Evolutionary conservation across 164 flowering plant genomes (phyloP), one percentile per base, ranked within the genome.

Genomic region (Tetrastigma voinierianum): DNA sequence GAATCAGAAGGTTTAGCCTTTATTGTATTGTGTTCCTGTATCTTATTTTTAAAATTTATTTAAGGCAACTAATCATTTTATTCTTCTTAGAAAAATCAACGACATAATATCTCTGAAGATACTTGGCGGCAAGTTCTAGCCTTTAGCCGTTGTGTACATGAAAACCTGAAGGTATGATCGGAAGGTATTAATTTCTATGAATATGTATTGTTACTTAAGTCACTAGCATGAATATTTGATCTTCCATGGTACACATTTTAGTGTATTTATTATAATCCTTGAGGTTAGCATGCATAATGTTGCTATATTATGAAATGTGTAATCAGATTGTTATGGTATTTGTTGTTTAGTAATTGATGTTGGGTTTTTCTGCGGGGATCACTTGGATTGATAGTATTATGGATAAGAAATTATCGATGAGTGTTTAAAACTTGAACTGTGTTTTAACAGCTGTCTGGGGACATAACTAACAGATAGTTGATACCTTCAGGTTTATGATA

Each of bases 91-190:
- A 77, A 79, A 74, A 85, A 91, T 74, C 98, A 93, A 68, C 83
- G 91, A 14, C 79, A 93, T 69, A 90, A 90, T 65, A 88, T 93
- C 63, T 88, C 94, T 20, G 91, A 89, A 80, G 97, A 90, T 74
- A 90, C 96, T 12, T 93, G 98, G 98, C 72, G 78, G 68, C 96
- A 90, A 82, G 86, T 90, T 70, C 74, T 90, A 70, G 90, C 87
- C 23, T 93, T 93, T 71, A 89, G 96, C 71, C 82, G 92, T 32
- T 85, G 87, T 82, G 89, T 89, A 10, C 87, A 85, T 81, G 97
- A 93, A 75, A 88, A 88, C 83, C 86, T 93, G 82, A 80, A 96
- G 91, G n/a, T 90, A 90, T 76, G 97, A 93, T 81, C 86, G 59
- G 88, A 85, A 89, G 98, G 97, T 90, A 87, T 40, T 71, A 61